Percentiles rank a stretch among this genome's conserved stretches.
These are phyloP conservation scores for Fragaria iinumae DNA, from an alignment of 306 rosid species.

Conservation along the genomic window DNA sequence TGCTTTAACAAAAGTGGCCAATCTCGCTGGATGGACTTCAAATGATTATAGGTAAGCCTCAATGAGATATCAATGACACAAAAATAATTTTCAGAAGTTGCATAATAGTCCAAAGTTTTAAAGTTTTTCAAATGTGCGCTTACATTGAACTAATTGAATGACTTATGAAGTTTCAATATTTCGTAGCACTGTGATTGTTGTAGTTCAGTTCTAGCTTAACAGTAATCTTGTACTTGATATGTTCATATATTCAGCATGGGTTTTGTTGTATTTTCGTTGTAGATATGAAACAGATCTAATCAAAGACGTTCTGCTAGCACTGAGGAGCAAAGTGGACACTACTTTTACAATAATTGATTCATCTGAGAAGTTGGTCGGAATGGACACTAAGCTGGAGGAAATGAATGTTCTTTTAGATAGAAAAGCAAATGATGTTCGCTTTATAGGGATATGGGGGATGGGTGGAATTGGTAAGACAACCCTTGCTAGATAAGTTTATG, in stretches of 20 bases:
- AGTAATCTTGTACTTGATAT: too few relatives aligned
- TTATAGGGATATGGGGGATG: too few relatives aligned
- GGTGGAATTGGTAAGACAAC: too few relatives aligned
- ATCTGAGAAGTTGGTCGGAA: not conserved
- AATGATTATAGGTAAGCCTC: not conserved
- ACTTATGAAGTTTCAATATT: too few relatives aligned
- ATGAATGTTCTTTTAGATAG: not conserved
- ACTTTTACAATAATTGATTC: not conserved
- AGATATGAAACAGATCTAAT: not conserved
- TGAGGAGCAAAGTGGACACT: not conserved
- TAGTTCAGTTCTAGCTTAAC: too few relatives aligned
- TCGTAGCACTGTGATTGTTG: too few relatives aligned
- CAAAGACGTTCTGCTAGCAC: not conserved
- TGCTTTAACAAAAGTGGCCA: not conserved
- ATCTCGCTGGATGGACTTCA: conserved; percentile 4
- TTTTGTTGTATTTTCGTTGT: not conserved
- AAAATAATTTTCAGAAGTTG: too few relatives aligned
- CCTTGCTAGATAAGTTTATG: too few relatives aligned
- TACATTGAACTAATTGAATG: too few relatives aligned
- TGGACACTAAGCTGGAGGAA: not conserved
- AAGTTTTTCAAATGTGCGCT: too few relatives aligned
- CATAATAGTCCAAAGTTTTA: too few relatives aligned
- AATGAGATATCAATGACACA: too few relatives aligned
- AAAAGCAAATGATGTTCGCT: not conserved
- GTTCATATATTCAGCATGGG: not conserved